Evolutionary conservation across 768 basidiomycete species (phyloP), one percentile per base, ranked within the genome.

Genomic region (Tricholoma bakamatsutake): DNA sequence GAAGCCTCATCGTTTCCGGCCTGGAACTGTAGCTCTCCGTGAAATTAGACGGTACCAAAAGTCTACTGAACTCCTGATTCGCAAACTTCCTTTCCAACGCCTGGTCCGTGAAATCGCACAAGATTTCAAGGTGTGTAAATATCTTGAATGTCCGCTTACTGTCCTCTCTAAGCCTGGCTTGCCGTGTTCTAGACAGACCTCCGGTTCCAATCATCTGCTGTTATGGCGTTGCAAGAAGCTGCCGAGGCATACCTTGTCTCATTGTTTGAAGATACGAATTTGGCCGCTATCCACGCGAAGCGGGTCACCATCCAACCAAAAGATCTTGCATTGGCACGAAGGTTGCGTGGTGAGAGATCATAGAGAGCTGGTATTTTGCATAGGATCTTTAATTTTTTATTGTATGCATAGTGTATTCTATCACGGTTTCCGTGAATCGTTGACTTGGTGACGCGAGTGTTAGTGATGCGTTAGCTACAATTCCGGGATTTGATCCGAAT

Each of bases 1-100:
- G 87, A 93, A 93, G 81, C 90, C 89, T 60, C 90, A 92, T 79
- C 81, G 89, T 58, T 90, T 89, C 81, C 55, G 60, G 33, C 62
- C 64, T 1, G 64, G 64, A 5, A 63, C 62, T 4, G 62, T 64
- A 46, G 64, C 60, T 1, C 54, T 65, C 4, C 64, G 64, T 43
- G 60, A 65, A 58, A 65, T 65, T 17, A 50, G 64, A n/a, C 62
- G 60, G 35, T 65, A 61, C 49, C 64, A 65, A 13, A 63, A 61
- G 21, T 59, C 60, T 1, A 63, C 64, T 9, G 62, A 64, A 47
- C 60, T 62, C 37, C 57, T 64, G 4, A 62, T 64, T 27, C 61
- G 57, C 5, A 63, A 63, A 50, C 49, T 61, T 1, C 58, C 64
- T 8, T 64, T 64, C 51, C 60, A 63, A 48, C 62, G 64, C 33